A percentile compares a stretch with the other conserved stretches of the same genome.
phyloP scores from a whole-genome alignment of 2,329 filamentous ascomycete genomes.

The Epichloe sp. region DNA sequence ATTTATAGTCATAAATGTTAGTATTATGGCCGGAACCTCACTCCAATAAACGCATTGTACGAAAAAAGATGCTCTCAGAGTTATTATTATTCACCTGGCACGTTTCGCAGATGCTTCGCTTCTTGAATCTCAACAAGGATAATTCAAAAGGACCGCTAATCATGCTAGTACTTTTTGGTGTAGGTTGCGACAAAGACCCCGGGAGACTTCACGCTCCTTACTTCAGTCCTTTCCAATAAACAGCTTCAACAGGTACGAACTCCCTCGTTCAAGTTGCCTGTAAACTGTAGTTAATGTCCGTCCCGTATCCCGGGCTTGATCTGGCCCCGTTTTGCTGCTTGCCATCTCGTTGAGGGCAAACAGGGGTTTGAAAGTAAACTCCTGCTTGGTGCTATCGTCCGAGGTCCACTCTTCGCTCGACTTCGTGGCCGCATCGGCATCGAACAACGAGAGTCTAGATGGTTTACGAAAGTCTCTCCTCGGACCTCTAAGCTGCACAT shows the following conservation, averaged over 20 bases:
- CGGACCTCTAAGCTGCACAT: not conserved
- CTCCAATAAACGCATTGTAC: too few relatives aligned
- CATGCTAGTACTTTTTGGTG: not conserved
- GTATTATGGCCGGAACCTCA: too few relatives aligned
- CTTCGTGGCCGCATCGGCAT: not conserved
- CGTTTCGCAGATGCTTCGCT: too few relatives aligned
- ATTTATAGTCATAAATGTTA: too few relatives aligned
- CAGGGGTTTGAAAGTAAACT: not conserved
- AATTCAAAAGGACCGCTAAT: too few relatives aligned
- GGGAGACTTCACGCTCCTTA: too few relatives aligned
- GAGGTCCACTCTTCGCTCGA: not conserved
- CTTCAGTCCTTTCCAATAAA: not conserved
- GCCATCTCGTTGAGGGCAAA: not conserved
- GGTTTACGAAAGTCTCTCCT: not conserved
- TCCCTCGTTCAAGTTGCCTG: conserved; percentile 1
- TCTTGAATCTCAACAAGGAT: too few relatives aligned
- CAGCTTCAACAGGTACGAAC: not conserved
- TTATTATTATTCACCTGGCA: too few relatives aligned
- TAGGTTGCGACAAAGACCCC: not conserved
- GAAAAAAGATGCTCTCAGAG: too few relatives aligned
- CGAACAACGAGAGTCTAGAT: not conserved
- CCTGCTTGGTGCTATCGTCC: not conserved
- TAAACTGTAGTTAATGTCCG: not conserved
- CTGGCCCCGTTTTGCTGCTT: not conserved
- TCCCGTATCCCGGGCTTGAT: not conserved